Percentiles rank a stretch among this genome's conserved stretches.
Evolutionary conservation across 371 early-diverging fungal genomes (phyloP).

Genomic region (Paraphysoderma sedebokerense): DNA sequence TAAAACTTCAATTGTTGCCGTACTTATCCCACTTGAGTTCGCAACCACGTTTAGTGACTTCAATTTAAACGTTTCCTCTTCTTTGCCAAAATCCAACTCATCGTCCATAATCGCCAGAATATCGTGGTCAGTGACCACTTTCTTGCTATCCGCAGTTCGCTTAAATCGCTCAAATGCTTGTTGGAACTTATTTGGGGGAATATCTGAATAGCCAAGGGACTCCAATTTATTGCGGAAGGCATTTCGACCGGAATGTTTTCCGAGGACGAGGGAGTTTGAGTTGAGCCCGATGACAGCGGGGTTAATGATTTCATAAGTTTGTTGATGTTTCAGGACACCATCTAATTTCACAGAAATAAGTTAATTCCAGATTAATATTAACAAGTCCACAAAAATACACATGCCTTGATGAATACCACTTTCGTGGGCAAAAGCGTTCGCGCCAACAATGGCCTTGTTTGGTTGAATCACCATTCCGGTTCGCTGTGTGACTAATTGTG

Average conservation of each 20-base stretch:
- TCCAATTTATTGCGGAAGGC: constrained; percentile 70
- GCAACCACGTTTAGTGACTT: constrained; percentile 51
- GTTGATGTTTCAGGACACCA: constrained; percentile 84
- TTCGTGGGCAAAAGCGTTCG: constrained; percentile 93
- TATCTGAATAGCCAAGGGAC: constrained; percentile 55
- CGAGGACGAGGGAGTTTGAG: constrained; percentile 66
- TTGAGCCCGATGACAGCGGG: constrained; percentile 79
- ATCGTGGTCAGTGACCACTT: constrained; percentile 78
- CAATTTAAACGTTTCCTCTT: background rate
- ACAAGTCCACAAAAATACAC: too few relatives aligned
- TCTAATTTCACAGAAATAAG: too few relatives aligned
- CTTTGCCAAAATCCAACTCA: constrained; percentile 11
- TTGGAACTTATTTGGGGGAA: constrained; percentile 47
- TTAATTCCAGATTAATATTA: too few relatives aligned
- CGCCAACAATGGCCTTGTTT: constrained; percentile 94
- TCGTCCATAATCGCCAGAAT: constrained; percentile 67
- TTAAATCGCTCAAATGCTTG: constrained; percentile 73
- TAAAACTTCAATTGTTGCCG: constrained; percentile 50
- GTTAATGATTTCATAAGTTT: constrained; percentile 88
- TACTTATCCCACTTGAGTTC: constrained; percentile 46
- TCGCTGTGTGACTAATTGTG: constrained; percentile 66
- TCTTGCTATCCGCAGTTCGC: constrained; percentile 73
- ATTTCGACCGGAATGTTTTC: constrained; percentile 91
- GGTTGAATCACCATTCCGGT: constrained; percentile 90
- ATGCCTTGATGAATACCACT: constrained; percentile 95